Evolutionary conservation across 176 grass and related monocot species (phyloP), one percentile per base, ranked within the genome.

Genomic region (Ensete ventricosum): DNA sequence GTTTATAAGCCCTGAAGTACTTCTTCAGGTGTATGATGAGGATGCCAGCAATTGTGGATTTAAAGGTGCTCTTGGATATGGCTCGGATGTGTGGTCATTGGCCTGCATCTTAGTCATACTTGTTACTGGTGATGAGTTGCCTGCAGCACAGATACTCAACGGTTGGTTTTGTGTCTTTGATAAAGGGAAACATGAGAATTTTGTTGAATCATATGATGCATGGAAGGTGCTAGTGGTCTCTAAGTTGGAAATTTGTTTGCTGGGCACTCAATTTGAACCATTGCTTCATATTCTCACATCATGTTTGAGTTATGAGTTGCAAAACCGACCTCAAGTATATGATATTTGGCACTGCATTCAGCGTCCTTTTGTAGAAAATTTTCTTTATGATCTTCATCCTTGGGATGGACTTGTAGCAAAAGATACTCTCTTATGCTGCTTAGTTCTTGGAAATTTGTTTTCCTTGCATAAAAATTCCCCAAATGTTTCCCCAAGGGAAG

Each of bases 41-140:
- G 29, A 67, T 54, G 53, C 0, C 10, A 53, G 8, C 8, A 76
- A 81, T 54, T 8, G 1, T 54, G 78, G 74, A 62, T 76, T 82
- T 62, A 54, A 79, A 79, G 81, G 69, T 19, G 78, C 76, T 14
- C 50, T 76, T 60, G 82, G 81, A 21, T 76, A 74, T 73, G 75
- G 66, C 59, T 87, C 84, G 13, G 95, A 99, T 84, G 67, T 87
- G 83, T 94, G 95, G 95, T 86, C 87, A 17, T 72, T 99, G 52
- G 81, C 84, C 9, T 91, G 95, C 75, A 68, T 99, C 11, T 69
- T 91, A n/a, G 58, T 85, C 81, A 78, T 73, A 13, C 79, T 91
- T 82, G 77, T 98, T 85, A 89, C 78, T 27, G 73, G 88, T 51
- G 85, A 93, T 78, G 67, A 67, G 12, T 52, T 81, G 50, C 78